Evolutionary conservation across 352 stramenopile species (phyloP).

Genomic region (Phytopythium vexans): DNA sequence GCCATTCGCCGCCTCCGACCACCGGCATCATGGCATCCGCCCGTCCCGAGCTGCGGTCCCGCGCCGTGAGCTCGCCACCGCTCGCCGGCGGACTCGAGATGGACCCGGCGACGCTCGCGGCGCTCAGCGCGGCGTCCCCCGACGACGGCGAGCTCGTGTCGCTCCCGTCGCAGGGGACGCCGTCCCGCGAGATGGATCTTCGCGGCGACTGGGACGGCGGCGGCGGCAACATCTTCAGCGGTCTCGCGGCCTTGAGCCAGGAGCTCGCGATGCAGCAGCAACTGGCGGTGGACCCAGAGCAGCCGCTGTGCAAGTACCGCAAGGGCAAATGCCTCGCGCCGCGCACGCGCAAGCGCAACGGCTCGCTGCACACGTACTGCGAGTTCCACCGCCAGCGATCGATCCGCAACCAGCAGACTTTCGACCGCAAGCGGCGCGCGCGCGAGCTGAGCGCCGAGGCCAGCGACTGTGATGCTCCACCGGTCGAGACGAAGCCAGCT

Average conservation of each 20-base stretch:
- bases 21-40: too few species aligned
- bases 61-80: too few species aligned
- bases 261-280: constrained; percentile 1
- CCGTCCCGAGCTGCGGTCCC: too few species aligned
- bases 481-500: too few species aligned
- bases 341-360: constrained; percentile 69
- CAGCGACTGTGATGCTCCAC: background rate
- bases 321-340: constrained; percentile 43
- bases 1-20: too few species aligned
- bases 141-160: too few species aligned
- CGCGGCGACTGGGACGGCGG: too few species aligned
- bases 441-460: background rate
- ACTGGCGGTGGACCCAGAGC: background rate
- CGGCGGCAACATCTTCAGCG: background rate
- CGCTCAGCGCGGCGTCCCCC: too few species aligned
- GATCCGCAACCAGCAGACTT: constrained; percentile 52
- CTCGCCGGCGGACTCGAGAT: too few species aligned
- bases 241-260: background rate
- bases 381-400: constrained; percentile 58
- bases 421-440: constrained; percentile 45
- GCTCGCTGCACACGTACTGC: constrained; percentile 57
- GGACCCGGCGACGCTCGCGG: too few species aligned
- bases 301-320: constrained; percentile 26
- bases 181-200: too few species aligned
- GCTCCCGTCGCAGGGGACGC: too few species aligned